Evolutionary conservation across 345 rosid species (phyloP).

Genomic region (Camelina sativa): DNA sequence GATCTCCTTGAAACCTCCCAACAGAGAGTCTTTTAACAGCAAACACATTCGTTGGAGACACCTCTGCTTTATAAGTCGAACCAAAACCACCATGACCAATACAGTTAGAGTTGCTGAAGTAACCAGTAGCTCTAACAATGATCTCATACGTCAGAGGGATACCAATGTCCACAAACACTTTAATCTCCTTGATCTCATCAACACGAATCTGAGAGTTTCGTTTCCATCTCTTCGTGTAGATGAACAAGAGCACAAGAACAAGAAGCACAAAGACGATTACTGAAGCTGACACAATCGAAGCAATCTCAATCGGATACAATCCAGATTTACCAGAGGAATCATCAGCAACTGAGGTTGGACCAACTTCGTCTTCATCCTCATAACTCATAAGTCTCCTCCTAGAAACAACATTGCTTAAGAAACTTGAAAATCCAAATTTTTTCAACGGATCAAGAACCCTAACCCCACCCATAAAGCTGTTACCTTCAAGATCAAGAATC

Average conservation of each 20-base stretch:
- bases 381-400: constrained; percentile 40
- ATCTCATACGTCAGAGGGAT: constrained; percentile 54
- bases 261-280: constrained; percentile 63
- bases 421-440: not conserved
- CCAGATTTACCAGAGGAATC: constrained; percentile 27
- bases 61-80: constrained; percentile 62
- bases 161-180: constrained; percentile 51
- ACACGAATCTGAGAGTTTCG: constrained; percentile 48
- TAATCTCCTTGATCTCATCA: constrained; percentile 51
- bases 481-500: constrained; percentile 57
- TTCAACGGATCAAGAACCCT: constrained; percentile 41
- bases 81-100: constrained; percentile 75
- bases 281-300: constrained; percentile 66
- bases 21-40: constrained; percentile 65
- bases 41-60: constrained; percentile 49
- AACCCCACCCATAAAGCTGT: constrained; percentile 42
- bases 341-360: constrained; percentile 8
- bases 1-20: constrained; percentile 66
- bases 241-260: constrained; percentile 51
- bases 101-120: constrained; percentile 56
- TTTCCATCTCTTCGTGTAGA: constrained; percentile 52
- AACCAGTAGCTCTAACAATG: constrained; percentile 62
- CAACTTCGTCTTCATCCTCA: not conserved
- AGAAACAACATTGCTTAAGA: constrained; percentile 39
- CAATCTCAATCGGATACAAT: constrained; percentile 59